phyloP scores from a whole-genome alignment of 2,329 filamentous ascomycete species.

The Colletotrichum viniferum region DNA sequence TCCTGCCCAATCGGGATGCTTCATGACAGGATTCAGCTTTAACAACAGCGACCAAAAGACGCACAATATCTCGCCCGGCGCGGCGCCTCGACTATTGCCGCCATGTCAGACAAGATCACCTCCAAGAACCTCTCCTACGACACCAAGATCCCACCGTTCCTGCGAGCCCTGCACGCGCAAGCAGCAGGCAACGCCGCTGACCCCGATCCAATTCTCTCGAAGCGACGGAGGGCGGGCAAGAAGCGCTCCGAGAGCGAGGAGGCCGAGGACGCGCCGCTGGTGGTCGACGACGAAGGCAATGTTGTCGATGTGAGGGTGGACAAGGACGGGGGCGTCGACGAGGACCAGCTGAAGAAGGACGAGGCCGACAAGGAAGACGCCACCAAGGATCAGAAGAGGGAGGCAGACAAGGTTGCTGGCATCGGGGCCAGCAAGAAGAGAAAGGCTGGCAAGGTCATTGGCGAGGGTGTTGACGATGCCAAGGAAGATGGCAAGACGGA shows the following conservation, averaged over 20 bases:
- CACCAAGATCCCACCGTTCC: constrained; percentile 63
- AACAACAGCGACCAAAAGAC: not conserved
- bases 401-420: constrained; percentile 39
- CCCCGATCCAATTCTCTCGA: constrained; percentile 57
- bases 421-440: constrained; percentile 58
- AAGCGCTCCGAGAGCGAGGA: constrained; percentile 68
- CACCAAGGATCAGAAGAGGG: constrained; percentile 26
- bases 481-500: not conserved
- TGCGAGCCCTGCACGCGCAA: constrained; percentile 60
- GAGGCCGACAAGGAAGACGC: constrained; percentile 27
- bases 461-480: constrained; percentile 33
- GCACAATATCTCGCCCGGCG: constrained; percentile 7
- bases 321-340: constrained; percentile 47
- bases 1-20: not conserved
- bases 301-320: constrained; percentile 56
- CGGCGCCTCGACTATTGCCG: constrained; percentile 19
- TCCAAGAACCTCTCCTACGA: constrained; percentile 74
- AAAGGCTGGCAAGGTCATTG: constrained; percentile 57
- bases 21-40: not conserved
- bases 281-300: constrained; percentile 76
- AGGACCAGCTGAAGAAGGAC: constrained; percentile 30
- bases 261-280: constrained; percentile 77
- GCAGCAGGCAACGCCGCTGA: constrained; percentile 50
- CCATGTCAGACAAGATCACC: constrained; percentile 66
- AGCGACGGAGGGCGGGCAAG: constrained; percentile 52